Percentiles rank a stretch among this genome's conserved stretches.
These are phyloP conservation scores for Podaxis carcinomalis DNA, from an alignment of 768 basidiomycete genomes.

Conservation along the genomic window DNA sequence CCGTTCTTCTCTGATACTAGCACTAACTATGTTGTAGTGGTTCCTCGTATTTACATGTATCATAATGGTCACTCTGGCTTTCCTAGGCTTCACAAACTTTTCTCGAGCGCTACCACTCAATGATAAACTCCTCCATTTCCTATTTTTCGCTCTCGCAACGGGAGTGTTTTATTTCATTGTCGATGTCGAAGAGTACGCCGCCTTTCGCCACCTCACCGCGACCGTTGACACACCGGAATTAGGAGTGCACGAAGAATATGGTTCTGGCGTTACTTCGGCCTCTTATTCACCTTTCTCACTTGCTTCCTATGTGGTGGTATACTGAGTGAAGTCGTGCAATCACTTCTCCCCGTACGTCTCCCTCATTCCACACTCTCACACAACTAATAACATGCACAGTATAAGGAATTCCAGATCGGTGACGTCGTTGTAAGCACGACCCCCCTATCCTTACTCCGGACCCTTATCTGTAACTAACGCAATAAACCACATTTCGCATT, in stretches of 20 bases:
- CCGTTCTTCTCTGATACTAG: slow-evolving; percentile 12
- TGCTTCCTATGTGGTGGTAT: slow-evolving; percentile 82
- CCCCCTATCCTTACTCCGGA: slow-evolving; percentile 7
- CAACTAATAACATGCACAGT: slow-evolving; percentile 30
- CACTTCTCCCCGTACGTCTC: slow-evolving; percentile 58
- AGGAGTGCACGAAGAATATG: slow-evolving; percentile 79
- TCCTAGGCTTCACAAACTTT: slow-evolving; percentile 76
- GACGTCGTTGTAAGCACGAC: slow-evolving; percentile 55
- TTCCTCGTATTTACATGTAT: slow-evolving; percentile 68
- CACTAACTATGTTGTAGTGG: slow-evolving; percentile 47
- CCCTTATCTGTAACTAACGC: not conserved
- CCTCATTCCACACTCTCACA: not conserved
- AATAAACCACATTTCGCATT: too few relatives aligned
- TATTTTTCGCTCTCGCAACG: slow-evolving; percentile 73
- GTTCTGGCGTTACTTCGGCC: slow-evolving; percentile 76
- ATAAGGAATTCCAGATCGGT: slow-evolving; percentile 68
- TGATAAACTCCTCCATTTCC: slow-evolving; percentile 76
- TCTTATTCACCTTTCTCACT: slow-evolving; percentile 63
- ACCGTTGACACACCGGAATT: not conserved
- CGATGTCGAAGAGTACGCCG: slow-evolving; percentile 79
- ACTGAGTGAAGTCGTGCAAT: slow-evolving; percentile 79
- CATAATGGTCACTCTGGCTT: slow-evolving; percentile 65
- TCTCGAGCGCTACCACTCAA: slow-evolving; percentile 62
- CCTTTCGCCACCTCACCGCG: not conserved
- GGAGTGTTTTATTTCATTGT: slow-evolving; percentile 84